Conservation (phyloP, 169 alveolate genomes). For the Plasmodium relictum region DNA sequence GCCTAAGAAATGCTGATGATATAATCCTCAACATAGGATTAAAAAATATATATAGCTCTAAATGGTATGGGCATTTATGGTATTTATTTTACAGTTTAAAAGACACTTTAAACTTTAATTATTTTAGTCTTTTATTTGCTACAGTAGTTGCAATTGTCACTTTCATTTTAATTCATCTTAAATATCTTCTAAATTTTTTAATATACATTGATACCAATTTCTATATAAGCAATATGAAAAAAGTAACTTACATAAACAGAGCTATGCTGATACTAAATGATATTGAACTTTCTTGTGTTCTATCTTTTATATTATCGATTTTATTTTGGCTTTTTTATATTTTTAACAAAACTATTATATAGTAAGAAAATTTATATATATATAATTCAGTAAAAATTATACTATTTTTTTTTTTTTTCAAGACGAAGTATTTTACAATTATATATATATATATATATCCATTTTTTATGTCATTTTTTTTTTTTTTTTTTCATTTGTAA, state of each 20-base stretch:
- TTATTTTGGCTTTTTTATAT: conserved; percentile 56
- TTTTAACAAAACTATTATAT: conserved; percentile 39
- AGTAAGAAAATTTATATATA: conserved; percentile 1
- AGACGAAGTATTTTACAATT: not conserved
- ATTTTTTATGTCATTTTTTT: not conserved
- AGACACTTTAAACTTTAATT: conserved; percentile 65
- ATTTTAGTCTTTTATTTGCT: conserved; percentile 64
- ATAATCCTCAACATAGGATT: conserved; percentile 53
- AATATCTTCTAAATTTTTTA: conserved; percentile 22
- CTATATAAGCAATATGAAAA: conserved; percentile 2
- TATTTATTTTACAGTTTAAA: conserved; percentile 66
- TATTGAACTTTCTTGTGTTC: conserved; percentile 39
- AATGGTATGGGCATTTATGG: conserved; percentile 71
- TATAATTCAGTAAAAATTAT: not conserved
- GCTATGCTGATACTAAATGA: conserved; percentile 32
- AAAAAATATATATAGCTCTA: conserved; percentile 45
- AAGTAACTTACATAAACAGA: not conserved
- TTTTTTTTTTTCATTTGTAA: not conserved
- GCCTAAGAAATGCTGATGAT: conserved; percentile 50
- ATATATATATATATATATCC: not conserved
- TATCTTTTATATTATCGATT: conserved; percentile 34
- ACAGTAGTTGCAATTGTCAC: conserved; percentile 42
- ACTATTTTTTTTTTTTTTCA: not conserved
- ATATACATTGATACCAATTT: conserved; percentile 37
- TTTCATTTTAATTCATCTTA: conserved; percentile 39